Evolutionary conservation across 257 asterid genomes (phyloP).

Genomic region (Primulina tabacum): DNA sequence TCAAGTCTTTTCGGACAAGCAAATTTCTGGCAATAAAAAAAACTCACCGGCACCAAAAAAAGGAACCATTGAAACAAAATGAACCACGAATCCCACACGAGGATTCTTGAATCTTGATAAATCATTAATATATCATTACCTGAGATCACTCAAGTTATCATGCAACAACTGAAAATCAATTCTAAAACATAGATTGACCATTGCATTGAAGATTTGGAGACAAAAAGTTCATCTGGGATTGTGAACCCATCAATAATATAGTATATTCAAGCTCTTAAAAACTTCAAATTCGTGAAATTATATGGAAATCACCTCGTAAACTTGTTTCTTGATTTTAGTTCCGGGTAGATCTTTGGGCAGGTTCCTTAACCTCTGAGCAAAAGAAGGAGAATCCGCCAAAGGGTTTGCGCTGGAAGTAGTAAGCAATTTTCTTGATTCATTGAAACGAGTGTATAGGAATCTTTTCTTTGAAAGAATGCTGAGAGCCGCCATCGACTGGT

Average conservation of each 20-base stretch:
- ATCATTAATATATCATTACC: too few relatives aligned
- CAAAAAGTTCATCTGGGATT: not conserved
- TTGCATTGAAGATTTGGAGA: too few relatives aligned
- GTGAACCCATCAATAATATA: too few relatives aligned
- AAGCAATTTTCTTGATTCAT: slow-evolving; percentile 13
- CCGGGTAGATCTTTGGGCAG: slow-evolving; percentile 75
- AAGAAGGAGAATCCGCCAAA: slow-evolving; percentile 44
- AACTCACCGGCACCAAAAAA: too few relatives aligned
- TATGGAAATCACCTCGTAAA: slow-evolving; percentile 48
- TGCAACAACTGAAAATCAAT: too few relatives aligned
- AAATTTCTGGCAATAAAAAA: too few relatives aligned
- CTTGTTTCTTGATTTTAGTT: slow-evolving; percentile 77
- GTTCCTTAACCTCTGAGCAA: slow-evolving; percentile 69
- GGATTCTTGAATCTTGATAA: too few relatives aligned
- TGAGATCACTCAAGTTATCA: too few relatives aligned
- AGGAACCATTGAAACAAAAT: too few relatives aligned
- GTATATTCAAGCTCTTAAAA: not conserved
- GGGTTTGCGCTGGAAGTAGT: slow-evolving; percentile 31
- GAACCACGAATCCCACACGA: too few relatives aligned
- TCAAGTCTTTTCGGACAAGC: too few relatives aligned
- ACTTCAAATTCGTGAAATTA: not conserved
- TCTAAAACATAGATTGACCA: too few relatives aligned
- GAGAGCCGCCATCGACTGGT: slow-evolving; percentile 49
- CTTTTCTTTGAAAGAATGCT: slow-evolving; percentile 42
- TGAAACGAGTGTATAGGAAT: slow-evolving; percentile 20